A percentile compares a stretch with the other conserved stretches of the same genome.
phyloP scores from a whole-genome alignment of 176 grass and related monocot genomes.

The Triticum urartu region DNA sequence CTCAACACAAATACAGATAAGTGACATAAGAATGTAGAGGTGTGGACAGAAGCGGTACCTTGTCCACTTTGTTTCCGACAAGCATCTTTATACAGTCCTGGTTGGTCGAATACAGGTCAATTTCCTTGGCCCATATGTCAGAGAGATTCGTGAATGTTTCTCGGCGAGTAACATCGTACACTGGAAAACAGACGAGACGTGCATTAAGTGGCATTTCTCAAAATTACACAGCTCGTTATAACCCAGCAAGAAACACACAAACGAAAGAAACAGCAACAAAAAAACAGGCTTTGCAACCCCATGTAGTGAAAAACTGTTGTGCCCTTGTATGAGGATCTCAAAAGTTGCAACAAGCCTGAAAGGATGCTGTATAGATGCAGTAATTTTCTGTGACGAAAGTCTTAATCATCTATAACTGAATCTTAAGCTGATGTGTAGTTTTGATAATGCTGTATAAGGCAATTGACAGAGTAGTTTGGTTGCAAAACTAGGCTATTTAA shows the following conservation, averaged over 20 bases:
- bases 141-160: conserved; percentile 92
- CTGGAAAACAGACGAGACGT: conserved; percentile 47
- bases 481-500: too few species aligned
- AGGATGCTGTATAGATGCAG: too few species aligned
- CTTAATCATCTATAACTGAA: too few species aligned
- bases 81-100: conserved; percentile 99
- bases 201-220: neutral
- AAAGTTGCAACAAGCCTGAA: too few species aligned
- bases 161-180: conserved; percentile 87
- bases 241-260: neutral
- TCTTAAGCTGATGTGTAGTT: too few species aligned
- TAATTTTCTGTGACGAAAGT: too few species aligned
- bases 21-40: neutral
- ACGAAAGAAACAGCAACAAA: neutral
- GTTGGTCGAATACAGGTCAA: conserved; percentile 99
- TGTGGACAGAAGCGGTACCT: conserved; percentile 42
- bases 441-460: too few species aligned
- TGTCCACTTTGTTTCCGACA: conserved; percentile 98
- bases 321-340: neutral
- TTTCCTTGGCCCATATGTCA: conserved; percentile 98
- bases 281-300: neutral
- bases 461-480: too few species aligned
- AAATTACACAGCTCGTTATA: neutral
- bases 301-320: neutral
- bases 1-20: too few species aligned